Evolutionary conservation across 345 rosid genomes (phyloP).

Genomic region (Bretschneidera sinensis): DNA sequence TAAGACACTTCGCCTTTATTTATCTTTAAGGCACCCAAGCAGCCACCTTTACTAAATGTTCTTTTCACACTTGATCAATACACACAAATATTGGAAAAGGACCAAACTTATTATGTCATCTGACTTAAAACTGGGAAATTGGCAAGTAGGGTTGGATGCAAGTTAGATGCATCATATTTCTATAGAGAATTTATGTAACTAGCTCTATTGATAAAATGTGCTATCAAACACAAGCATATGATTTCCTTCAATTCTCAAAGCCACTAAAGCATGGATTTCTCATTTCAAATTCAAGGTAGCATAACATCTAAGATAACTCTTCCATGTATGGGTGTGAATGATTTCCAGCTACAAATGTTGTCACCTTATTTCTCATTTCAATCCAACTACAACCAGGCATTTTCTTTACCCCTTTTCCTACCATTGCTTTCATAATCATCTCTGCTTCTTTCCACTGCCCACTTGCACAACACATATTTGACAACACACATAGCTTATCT

Average conservation of each 20-base stretch:
- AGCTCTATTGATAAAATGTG: not conserved
- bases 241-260: not conserved
- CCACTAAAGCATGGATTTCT: conserved; percentile 24
- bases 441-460: conserved; percentile 81
- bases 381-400: conserved; percentile 83
- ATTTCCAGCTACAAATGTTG: conserved; percentile 48
- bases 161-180: not conserved
- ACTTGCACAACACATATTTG: conserved; percentile 56
- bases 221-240: not conserved
- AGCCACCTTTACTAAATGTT: too few relatives aligned
- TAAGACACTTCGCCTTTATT: too few relatives aligned
- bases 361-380: conserved; percentile 47
- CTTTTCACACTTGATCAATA: too few relatives aligned
- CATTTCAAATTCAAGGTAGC: conserved; percentile 44
- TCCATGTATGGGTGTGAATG: conserved; percentile 25
- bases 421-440: conserved; percentile 57
- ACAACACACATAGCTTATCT: conserved; percentile 62
- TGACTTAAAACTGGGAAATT: too few relatives aligned
- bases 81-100: too few relatives aligned
- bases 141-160: not conserved
- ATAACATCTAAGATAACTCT: conserved; percentile 30
- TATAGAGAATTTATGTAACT: too few relatives aligned
- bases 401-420: conserved; percentile 56
- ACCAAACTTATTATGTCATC: too few relatives aligned
- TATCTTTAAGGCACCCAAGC: too few relatives aligned